Evolutionary conservation across 345 rosid species (phyloP), one percentile per base, ranked within the genome.

Genomic region (Citrus trifoliata): DNA sequence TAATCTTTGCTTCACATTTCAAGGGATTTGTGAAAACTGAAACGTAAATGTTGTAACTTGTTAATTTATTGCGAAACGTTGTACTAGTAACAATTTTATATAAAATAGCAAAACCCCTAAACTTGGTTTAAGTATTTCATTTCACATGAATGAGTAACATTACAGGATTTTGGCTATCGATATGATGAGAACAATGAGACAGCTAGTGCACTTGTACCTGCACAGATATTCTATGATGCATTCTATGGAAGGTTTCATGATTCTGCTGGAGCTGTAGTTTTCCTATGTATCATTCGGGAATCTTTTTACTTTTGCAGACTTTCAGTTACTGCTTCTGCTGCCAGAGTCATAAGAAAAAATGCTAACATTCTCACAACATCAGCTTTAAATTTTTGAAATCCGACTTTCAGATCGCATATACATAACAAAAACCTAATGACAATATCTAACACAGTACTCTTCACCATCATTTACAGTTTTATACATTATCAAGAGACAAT

Each of bases 231-330:
- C 18, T 89, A 88, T 42, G 92, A 89, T 56, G 94, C 94, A 68
- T 91, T 90, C 79, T 82, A 89, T 64, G 94, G 91, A 51, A 84
- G 94, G 89, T 89, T 89, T 73, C 81, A 85, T 6, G 83, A 67
- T 67, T 76, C 88, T 33, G 75, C 86, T 10, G 92, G 88, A 48
- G 92, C 94, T 10, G 81, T 91, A 18, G 70, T 89, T 22, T 78
- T 90, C 59, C 84, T 91, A 4, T 78, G 83, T 69, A 51, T 88
- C 80, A 89, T 91, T n/a, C 89, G 91, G 90, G 91, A 88, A 25
- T 88, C 92, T 0, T 88, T 84, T 82, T 90, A 88, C 85, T 89
- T 90, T 73, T 87, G 92, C 19, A 91, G 92, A 59, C 94, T 91
- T 64, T 89, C 92, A 7, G 77, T 87, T 79, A 85, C 91, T 30